Evolutionary conservation across 1,284 basidiomycete genomes (phyloP).

Genomic region (Ceraceosorus guamensis): DNA sequence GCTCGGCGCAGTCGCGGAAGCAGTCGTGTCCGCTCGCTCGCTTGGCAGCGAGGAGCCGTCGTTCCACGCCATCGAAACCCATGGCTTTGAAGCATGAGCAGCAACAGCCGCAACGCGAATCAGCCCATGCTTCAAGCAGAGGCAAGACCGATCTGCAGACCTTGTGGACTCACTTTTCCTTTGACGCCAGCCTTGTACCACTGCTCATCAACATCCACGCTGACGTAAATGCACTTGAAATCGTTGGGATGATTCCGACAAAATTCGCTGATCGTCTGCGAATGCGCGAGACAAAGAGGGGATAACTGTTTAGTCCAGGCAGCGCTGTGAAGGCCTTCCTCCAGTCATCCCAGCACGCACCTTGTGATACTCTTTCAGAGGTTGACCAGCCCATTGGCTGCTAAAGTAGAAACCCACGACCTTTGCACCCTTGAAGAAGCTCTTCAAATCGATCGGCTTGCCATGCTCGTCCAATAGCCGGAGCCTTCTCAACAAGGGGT

Average conservation of each 20-base stretch:
- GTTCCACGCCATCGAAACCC: slow-evolving; percentile 49
- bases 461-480: slow-evolving; percentile 44
- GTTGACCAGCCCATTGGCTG: slow-evolving; percentile 38
- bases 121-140: background rate
- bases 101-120: too few relatives aligned
- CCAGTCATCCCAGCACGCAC: slow-evolving; percentile 1
- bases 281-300: background rate
- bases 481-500: slow-evolving; percentile 47
- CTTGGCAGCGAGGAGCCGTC: slow-evolving; percentile 42
- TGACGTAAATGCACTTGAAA: slow-evolving; percentile 48
- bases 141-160: too few relatives aligned
- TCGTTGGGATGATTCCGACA: slow-evolving; percentile 41
- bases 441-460: slow-evolving; percentile 35
- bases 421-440: slow-evolving; percentile 43
- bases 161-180: slow-evolving; percentile 27
- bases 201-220: slow-evolving; percentile 44
- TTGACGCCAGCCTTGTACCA: slow-evolving; percentile 44
- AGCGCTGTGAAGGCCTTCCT: slow-evolving; percentile 5
- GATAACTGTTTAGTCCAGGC: background rate
- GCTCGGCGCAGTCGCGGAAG: slow-evolving; percentile 6
- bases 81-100: slow-evolving; percentile 28
- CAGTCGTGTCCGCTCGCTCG: slow-evolving; percentile 8
- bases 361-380: slow-evolving; percentile 31
- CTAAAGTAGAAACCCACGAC: slow-evolving; percentile 49
- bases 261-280: slow-evolving; percentile 33